These are phyloP conservation scores for Saprolegnia diclina DNA, from an alignment of 352 stramenopile genomes.

Conservation along the genomic window DNA sequence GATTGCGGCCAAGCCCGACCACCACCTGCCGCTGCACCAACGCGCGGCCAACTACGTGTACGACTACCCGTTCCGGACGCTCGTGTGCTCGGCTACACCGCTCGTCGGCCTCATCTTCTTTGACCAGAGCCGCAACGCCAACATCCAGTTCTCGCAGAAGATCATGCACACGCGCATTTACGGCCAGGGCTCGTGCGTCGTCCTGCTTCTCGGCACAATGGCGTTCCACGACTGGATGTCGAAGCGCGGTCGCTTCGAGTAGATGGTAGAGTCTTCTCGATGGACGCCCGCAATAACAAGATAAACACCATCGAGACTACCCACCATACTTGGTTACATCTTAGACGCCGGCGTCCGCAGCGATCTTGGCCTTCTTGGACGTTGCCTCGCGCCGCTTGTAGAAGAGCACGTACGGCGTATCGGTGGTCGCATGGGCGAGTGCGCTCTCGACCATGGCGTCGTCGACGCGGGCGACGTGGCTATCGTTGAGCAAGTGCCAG, in stretches of 20 bases:
- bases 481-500: constrained; percentile 27
- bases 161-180: constrained; percentile 86
- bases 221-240: constrained; percentile 82
- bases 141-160: constrained; percentile 68
- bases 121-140: constrained; percentile 62
- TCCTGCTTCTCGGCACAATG: constrained; percentile 71
- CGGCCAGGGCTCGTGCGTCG: constrained; percentile 62
- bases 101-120: constrained; percentile 68
- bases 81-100: constrained; percentile 47
- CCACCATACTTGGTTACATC: neutral
- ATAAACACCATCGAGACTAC: too few relatives aligned
- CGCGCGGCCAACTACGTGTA: constrained; percentile 68
- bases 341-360: neutral
- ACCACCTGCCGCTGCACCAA: constrained; percentile 51
- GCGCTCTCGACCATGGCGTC: constrained; percentile 4
- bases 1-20: constrained; percentile 28
- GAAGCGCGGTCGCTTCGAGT: constrained; percentile 58
- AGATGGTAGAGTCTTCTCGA: constrained; percentile 24
- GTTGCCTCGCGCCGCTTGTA: neutral
- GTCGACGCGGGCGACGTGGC: constrained; percentile 3
- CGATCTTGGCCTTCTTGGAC: neutral
- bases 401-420: constrained; percentile 22
- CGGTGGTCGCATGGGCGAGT: constrained; percentile 15
- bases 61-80: constrained; percentile 68
- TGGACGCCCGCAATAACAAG: neutral